Base-by-base conservation (phyloP, 2,329 filamentous ascomycete species). In the Phialophora tarda region DNA sequence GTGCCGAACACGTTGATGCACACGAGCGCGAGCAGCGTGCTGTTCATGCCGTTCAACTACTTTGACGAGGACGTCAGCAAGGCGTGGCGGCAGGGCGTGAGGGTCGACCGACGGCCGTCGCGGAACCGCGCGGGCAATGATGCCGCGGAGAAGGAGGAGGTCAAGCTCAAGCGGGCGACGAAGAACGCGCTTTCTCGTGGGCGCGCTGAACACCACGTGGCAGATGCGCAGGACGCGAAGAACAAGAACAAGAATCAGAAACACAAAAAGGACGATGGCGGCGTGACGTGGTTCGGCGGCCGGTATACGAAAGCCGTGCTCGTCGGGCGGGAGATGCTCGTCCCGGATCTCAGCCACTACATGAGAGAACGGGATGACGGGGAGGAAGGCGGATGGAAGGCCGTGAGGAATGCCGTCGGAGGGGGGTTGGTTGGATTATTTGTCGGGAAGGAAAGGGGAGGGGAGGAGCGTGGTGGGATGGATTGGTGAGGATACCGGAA, bases 1-100 rank as follows among this genome's bases (percentile, higher is more conserved):
- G 66, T 80, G 1, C 75, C 75, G n/a, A 74, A 75, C 51, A 77
- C 75, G 11, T 55, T 77, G 62, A 75, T 75, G 67, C 65, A 65
- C 59, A 69, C 66, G 14, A 67, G 64, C 26, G 64, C 67, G 12
- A 69, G 67, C 34, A 65, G 64, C 28, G 64, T 71, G 26, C 23
- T 71, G 62, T 69, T 71, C 53, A 56, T 67, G 62, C 69, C 69
- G 30, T 69, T 69, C 48, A 71, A 71, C 54, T 71, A 69, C 55
- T 69, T 69, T 28, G 67, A 69, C 53, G 47, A 61, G 17, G 69
- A 71, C 50, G 64, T 67, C 17, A 54, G 34, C 14, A 61, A 50
- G 58, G 53, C 57, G 0, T 11, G 57, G 12, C 23, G 64, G 24
- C 67, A 69, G 48, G 64, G 64, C 34, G 67, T 69, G 28, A 30